These are phyloP conservation scores for Trichaptum fuscoviolaceum DNA, from an alignment of 768 basidiomycete species.

Conservation along the genomic window DNA sequence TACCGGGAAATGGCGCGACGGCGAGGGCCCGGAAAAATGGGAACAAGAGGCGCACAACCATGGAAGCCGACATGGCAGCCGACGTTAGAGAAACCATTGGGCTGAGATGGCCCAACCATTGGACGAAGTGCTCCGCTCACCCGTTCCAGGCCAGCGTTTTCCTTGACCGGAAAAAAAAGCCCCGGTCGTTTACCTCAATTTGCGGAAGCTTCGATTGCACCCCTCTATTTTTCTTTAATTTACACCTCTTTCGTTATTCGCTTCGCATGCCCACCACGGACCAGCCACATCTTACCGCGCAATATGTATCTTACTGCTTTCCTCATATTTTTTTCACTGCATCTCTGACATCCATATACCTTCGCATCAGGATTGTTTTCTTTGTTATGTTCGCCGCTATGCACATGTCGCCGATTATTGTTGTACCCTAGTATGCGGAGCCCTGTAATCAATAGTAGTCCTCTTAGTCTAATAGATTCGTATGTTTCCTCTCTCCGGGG, in stretches of 20 bases:
- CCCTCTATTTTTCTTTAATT: not conserved
- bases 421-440: not conserved
- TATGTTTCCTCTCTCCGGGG: not conserved
- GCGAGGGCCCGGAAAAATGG: slow-evolving; percentile 61
- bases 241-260: not conserved
- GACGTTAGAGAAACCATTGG: not conserved
- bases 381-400: not conserved
- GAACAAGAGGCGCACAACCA: slow-evolving; percentile 44
- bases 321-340: slow-evolving; percentile 2
- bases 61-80: not conserved
- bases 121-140: slow-evolving; percentile 5
- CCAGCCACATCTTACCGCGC: not conserved
- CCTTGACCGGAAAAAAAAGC: not conserved
- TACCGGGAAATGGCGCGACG: slow-evolving; percentile 63
- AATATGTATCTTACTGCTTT: slow-evolving; percentile 3
- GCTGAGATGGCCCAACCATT: not conserved
- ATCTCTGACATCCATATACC: not conserved
- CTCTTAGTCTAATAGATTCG: not conserved
- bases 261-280: not conserved
- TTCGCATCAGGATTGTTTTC: slow-evolving; percentile 4
- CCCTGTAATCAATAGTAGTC: not conserved
- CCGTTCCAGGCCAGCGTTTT: slow-evolving; percentile 13
- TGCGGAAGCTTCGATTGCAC: not conserved
- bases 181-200: not conserved
- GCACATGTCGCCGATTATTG: not conserved